Base-by-base conservation (phyloP, 805 yeast genomes). In the Hanseniaspora lachancei region DNA sequence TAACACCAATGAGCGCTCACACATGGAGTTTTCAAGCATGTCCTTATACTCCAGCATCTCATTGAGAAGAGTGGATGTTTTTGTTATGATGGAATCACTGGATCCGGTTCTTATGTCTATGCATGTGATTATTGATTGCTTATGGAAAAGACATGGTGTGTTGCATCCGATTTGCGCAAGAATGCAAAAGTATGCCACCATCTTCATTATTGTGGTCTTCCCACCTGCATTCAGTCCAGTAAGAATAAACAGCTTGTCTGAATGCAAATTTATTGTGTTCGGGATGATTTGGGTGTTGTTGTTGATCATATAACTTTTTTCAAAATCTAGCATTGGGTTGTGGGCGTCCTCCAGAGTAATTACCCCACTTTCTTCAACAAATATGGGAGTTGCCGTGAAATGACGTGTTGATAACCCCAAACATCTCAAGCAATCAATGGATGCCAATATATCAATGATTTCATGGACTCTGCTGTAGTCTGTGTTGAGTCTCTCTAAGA, bases 41-140 rank as follows among this genome's bases (percentile, higher is more conserved):
- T 91, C 80, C 0, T 96, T 83, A 53, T 96, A 87, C 64, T 93
- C 98, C 53, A 88, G 74, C 97, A 93, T 89, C 68, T 93, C 99
- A 29, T 95, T 86, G 86, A 86, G 86, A 64, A 89, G 89, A 0
- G 96, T 89, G 0, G 95, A 86, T 61, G 85, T 80, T 2, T 93
- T 91, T 23, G 73, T 72, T 50, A 87, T 61, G 47, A 89, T 72
- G 62, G 87, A 79, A 68, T 89, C 97, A 40, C 78, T 76, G 0
- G 96, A 93, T 0, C 96, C 95, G 81, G 87, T 83, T 48, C 93
- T 69, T 1, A 80, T 76, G 53, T 66, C 70, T 0, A 78, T 66
- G 18, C 74, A 75, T 63, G 82, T 89, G 61, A 88, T 81, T 1
- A 87, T 68, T 1, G 95, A 86, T 35, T 86, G 60, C 5, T 70